phyloP scores from a whole-genome alignment of 2,329 filamentous ascomycete species.

The Arachnomyces sp. region DNA sequence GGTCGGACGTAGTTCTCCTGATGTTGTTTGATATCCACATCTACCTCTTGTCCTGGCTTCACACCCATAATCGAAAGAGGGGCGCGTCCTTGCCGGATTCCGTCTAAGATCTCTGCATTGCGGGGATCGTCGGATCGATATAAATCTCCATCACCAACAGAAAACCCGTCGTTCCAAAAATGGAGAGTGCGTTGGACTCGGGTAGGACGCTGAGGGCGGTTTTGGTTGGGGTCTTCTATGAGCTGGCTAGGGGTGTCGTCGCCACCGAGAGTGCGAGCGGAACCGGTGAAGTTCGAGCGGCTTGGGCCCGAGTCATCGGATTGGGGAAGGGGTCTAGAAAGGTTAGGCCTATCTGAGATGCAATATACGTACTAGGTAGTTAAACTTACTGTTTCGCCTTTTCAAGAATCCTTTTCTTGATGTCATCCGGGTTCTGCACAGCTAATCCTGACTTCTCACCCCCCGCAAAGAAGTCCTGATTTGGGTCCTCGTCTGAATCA shows the following conservation, averaged over 20 bases:
- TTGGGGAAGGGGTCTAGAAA: conserved; percentile 17
- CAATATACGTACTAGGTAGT: conserved; percentile 5
- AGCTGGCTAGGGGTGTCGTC: conserved; percentile 53
- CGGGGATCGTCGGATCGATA: conserved; percentile 55
- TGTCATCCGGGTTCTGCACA: conserved; percentile 55
- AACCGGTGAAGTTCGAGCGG: conserved; percentile 47
- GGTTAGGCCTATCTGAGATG: conserved; percentile 1
- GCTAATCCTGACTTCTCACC: conserved; percentile 62
- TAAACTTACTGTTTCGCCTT: conserved; percentile 28
- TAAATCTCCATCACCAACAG: conserved; percentile 56
- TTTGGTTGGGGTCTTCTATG: conserved; percentile 44
- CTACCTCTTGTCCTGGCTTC: conserved; percentile 54
- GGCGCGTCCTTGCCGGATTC: conserved; percentile 56
- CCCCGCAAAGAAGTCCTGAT: conserved; percentile 54
- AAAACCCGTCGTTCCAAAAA: conserved; percentile 59
- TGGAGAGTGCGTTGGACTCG: conserved; percentile 53
- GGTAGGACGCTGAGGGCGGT: conserved; percentile 34
- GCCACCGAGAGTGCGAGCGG: conserved; percentile 57
- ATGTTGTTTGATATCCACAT: conserved; percentile 57
- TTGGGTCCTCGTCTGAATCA: conserved; percentile 47
- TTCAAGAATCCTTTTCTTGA: conserved; percentile 43
- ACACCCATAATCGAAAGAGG: conserved; percentile 57
- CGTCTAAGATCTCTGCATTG: conserved; percentile 53
- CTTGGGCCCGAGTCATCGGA: conserved; percentile 37
- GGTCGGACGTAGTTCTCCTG: conserved; percentile 55